Percentiles rank a stretch among this genome's conserved stretches.
Conservation (phyloP, 352 stramenopile genomes). For the Thraustochytrium aureum region DNA sequence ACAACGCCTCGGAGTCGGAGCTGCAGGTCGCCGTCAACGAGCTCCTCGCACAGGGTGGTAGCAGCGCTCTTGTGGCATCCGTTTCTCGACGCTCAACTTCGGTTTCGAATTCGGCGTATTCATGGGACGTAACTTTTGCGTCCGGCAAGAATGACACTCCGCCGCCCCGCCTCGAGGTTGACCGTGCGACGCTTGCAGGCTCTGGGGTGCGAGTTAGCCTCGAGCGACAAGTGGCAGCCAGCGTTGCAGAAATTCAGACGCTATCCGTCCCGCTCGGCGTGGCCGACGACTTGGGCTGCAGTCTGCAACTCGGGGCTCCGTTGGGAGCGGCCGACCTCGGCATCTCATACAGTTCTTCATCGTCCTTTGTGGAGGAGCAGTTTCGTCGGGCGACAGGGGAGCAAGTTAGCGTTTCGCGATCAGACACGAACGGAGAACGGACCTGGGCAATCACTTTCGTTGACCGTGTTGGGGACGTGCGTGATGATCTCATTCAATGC, state of each 20-base stretch:
- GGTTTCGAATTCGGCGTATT: neutral
- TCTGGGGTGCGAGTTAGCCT: neutral
- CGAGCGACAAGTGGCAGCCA: neutral
- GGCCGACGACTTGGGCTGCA: neutral
- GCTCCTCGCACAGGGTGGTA: neutral
- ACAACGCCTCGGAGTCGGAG: neutral
- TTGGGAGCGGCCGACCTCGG: neutral
- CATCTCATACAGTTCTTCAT: neutral
- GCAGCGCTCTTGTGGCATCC: neutral
- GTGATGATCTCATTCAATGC: slow-evolving; percentile 12
- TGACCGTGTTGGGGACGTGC: slow-evolving; percentile 43
- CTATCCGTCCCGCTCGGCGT: neutral
- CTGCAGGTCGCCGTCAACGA: neutral
- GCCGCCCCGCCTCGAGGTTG: slow-evolving; percentile 16
- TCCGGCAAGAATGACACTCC: slow-evolving; percentile 7
- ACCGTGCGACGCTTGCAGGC: neutral
- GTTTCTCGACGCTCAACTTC: neutral
- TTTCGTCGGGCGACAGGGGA: neutral
- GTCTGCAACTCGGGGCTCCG: no score
- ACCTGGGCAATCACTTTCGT: slow-evolving; percentile 13
- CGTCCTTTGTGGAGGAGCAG: neutral
- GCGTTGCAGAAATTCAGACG: slow-evolving; percentile 38
- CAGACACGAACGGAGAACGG: neutral
- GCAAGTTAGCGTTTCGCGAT: neutral
- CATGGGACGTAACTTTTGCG: slow-evolving; percentile 27